Percentiles rank a stretch among this genome's conserved stretches.
phyloP scores from a whole-genome alignment of 495 filamentous ascomycete genomes.

The Xylaria telfairii region DNA sequence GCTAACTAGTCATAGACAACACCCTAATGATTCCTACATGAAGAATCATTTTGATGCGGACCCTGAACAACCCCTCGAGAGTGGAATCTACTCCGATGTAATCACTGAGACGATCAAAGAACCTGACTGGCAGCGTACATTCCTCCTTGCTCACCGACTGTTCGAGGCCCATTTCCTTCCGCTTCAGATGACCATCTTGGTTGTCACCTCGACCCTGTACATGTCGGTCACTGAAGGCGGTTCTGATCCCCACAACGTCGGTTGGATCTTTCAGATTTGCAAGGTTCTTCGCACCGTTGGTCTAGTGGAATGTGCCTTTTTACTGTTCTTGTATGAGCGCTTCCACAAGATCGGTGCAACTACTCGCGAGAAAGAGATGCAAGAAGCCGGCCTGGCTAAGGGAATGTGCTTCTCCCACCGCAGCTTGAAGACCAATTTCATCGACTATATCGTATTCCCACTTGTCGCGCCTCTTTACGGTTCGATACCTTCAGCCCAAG shows the following conservation, averaged over 20 bases:
- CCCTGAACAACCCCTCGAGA: conserved; percentile 47
- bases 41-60: conserved; percentile 48
- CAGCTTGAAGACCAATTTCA: conserved; percentile 55
- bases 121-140: conserved; percentile 52
- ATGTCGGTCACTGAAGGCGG: conserved; percentile 53
- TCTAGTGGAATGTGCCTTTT: conserved; percentile 65
- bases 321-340: conserved; percentile 65
- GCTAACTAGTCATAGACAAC: conserved; percentile 38
- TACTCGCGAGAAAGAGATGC: conserved; percentile 67
- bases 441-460: conserved; percentile 64
- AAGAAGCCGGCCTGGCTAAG: conserved; percentile 60
- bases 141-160: conserved; percentile 62
- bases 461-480: conserved; percentile 68
- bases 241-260: conserved; percentile 55
- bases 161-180: conserved; percentile 76
- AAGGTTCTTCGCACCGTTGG: conserved; percentile 61
- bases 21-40: conserved; percentile 53
- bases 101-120: conserved; percentile 50
- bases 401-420: conserved; percentile 65
- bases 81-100: conserved; percentile 56
- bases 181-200: conserved; percentile 64
- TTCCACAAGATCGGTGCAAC: conserved; percentile 65
- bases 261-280: conserved; percentile 61
- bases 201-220: conserved; percentile 64
- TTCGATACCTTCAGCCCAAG: conserved; percentile 65